Percentiles rank a stretch among this genome's conserved stretches.
These are phyloP conservation scores for Boletus vermiculosoides DNA, from an alignment of 768 basidiomycete genomes.

Conservation along the genomic window DNA sequence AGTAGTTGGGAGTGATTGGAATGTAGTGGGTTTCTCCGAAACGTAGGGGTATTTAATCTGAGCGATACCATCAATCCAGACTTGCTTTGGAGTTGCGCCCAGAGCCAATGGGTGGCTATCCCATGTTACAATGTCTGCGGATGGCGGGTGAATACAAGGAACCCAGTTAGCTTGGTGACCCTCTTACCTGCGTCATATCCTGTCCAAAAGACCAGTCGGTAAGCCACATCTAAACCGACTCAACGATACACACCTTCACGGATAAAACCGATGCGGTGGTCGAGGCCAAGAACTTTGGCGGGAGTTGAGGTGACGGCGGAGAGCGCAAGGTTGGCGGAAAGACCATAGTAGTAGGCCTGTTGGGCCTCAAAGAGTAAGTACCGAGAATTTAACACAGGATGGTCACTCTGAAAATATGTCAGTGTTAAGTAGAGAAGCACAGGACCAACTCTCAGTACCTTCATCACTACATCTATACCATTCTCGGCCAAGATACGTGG, in stretches of 20 bases:
- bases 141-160: not conserved
- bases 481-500: constrained; percentile 56
- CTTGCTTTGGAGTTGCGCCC: constrained; percentile 77
- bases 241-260: constrained; percentile 42
- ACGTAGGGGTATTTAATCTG: constrained; percentile 54
- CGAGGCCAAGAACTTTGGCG: constrained; percentile 66
- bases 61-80: constrained; percentile 81
- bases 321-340: constrained; percentile 63
- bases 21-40: constrained; percentile 49
- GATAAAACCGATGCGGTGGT: constrained; percentile 69
- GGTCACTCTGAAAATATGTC: constrained; percentile 43
- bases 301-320: constrained; percentile 71
- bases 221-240: not conserved
- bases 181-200: constrained; percentile 68
- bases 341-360: constrained; percentile 70
- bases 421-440: not conserved
- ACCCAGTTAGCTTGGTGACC: not conserved
- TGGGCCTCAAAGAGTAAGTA: constrained; percentile 58
- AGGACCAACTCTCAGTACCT: constrained; percentile 40
- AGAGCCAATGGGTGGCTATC: constrained; percentile 75
- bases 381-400: constrained; percentile 54
- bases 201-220: constrained; percentile 17
- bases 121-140: constrained; percentile 68
- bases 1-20: constrained; percentile 52
- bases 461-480: constrained; percentile 60